These are phyloP conservation scores for Pyrenula aspistea DNA, from an alignment of 495 filamentous ascomycete genomes.

Conservation along the genomic window DNA sequence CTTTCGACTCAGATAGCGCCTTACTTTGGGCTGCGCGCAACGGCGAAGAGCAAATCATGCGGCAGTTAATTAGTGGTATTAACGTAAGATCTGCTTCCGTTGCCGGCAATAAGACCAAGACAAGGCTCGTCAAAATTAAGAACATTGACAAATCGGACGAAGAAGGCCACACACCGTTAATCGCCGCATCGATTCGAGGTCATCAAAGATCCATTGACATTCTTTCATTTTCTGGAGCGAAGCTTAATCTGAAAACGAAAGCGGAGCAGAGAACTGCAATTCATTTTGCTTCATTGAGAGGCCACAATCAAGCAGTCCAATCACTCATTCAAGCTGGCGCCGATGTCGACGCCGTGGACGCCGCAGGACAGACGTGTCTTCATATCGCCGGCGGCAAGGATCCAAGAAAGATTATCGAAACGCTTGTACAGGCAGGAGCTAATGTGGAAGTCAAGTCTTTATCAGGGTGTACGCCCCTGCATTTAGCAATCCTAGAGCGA, in stretches of 20 bases:
- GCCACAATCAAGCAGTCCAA: not conserved
- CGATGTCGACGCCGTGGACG: not conserved
- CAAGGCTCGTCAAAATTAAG: not conserved
- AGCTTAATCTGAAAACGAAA: not conserved
- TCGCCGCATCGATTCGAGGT: not conserved
- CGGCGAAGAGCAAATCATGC: not conserved
- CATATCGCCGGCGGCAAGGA: not conserved
- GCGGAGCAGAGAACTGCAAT: not conserved
- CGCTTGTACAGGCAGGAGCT: not conserved
- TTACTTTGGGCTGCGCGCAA: not conserved
- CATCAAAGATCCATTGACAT: not conserved
- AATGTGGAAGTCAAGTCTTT: not conserved
- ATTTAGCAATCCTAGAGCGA: not conserved
- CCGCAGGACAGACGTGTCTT: not conserved
- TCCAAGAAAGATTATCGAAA: not conserved
- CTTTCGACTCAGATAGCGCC: not conserved
- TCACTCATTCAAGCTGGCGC: not conserved
- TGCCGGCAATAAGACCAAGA: not conserved
- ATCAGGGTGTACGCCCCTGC: not conserved
- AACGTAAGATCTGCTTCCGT: not conserved
- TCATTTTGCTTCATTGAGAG: not conserved
- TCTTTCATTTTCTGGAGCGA: not conserved
- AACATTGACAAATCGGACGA: not conserved
- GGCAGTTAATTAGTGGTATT: not conserved
- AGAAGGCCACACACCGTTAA: not conserved